These are phyloP conservation scores for Orbilia brochopaga DNA, from an alignment of 2,329 filamentous ascomycete genomes.

Conservation along the genomic window DNA sequence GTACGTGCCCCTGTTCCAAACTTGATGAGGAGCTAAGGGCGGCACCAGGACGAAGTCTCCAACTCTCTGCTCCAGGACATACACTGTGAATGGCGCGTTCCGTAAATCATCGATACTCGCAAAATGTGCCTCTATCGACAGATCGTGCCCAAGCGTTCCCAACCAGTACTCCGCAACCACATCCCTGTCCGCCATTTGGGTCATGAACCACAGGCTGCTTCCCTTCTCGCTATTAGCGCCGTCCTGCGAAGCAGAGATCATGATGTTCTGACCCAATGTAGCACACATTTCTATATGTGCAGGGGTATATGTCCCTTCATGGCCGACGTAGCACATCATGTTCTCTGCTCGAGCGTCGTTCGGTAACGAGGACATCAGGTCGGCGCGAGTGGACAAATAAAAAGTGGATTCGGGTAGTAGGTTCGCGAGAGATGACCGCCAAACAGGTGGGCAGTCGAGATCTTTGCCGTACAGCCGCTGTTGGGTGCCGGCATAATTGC, in stretches of 20 bases:
- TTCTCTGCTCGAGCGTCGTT: conserved; percentile 89
- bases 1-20: conserved; percentile 94
- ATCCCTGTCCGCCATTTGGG: conserved; percentile 87
- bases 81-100: conserved; percentile 88
- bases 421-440: conserved; percentile 78
- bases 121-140: conserved; percentile 96
- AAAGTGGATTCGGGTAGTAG: conserved; percentile 81
- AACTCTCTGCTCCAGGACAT: conserved; percentile 85
- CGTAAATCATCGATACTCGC: conserved; percentile 96
- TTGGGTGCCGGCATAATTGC: conserved; percentile 75
- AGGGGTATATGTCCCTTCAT: conserved; percentile 95
- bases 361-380: conserved; percentile 92
- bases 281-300: conserved; percentile 98
- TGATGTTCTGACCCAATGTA: conserved; percentile 93
- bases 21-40: conserved; percentile 90
- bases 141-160: conserved; percentile 90
- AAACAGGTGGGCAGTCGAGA: conserved; percentile 89
- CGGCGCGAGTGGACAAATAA: conserved; percentile 87
- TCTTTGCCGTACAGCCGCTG: conserved; percentile 96
- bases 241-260: conserved; percentile 85
- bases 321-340: conserved; percentile 96
- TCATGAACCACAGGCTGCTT: conserved; percentile 99
- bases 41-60: conserved; percentile 95
- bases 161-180: conserved; percentile 92
- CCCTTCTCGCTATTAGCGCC: conserved; percentile 79